Evolutionary conservation across 2,329 filamentous ascomycete genomes (phyloP), one percentile per base, ranked within the genome.

Genomic region (Botrytis galanthina): DNA sequence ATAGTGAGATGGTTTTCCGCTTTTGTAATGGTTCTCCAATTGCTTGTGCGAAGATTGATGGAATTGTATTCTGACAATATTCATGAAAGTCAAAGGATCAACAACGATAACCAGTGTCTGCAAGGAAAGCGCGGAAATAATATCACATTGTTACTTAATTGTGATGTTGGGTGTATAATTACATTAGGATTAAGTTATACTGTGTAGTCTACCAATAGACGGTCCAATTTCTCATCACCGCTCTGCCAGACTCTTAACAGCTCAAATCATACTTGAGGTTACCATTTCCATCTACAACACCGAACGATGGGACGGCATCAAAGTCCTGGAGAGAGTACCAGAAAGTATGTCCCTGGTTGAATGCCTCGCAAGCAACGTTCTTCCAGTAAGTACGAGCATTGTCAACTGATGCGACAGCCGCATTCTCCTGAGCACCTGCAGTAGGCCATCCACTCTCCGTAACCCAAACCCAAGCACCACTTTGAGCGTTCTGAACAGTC

Each of bases 381-480:
- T 86, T 82, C 88, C 89, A 92, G 85, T 90, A 92, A 75, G 83
- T 84, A 84, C 89, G 85, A 75, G 90, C 88, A 80, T 92, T 92
- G 46, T 84, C 81, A 44, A 86, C 81, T 75, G 84, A 87, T 67
- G 90, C 80, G 16, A 86, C 84, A 71, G 87, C 90, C 81, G 86
- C 77, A 70, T 88, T 88, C 82, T 85, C 86, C 69, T 83, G 83
- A 18, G 83, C 79, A 57, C 90, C 90, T 51, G 80, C 82, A 68
- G 84, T 83, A 69, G 90, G 90, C 90, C 89, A 92, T 78, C 90
- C 90, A 20, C 88, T 90, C 85, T 92, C 89, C 32, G 88, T 89
- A 64, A 90, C 84, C 86, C 89, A 89, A 78, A 90, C 85, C 75
- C 84, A 85, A 83, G 88, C 88, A 78, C 83, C 85, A 42, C 81